A percentile compares a stretch with the other conserved stretches of the same genome.
phyloP scores from a whole-genome alignment of 2,329 filamentous ascomycete genomes.

The Dryadomyces quercivorus region DNA sequence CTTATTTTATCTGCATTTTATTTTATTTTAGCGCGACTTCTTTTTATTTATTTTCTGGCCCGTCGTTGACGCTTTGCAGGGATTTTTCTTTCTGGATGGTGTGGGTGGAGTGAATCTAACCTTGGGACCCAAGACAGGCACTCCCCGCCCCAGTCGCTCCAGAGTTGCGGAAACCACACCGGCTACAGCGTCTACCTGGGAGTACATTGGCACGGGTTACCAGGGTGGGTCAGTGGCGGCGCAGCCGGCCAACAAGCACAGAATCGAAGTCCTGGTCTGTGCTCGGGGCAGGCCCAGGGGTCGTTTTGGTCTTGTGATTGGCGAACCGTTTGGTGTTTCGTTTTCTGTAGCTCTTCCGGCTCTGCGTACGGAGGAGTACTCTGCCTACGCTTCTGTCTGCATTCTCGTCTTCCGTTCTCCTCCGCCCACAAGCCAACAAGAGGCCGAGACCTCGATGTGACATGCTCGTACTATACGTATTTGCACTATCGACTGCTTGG shows the following conservation, averaged over 20 bases:
- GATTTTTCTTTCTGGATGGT: constrained; percentile 6
- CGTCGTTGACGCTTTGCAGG: constrained; percentile 10
- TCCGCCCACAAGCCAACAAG: too few relatives aligned
- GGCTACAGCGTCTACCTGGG: constrained; percentile 5
- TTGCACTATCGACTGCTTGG: too few relatives aligned
- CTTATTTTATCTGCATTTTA: constrained; percentile 5
- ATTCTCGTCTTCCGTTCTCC: neutral
- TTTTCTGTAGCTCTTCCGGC: neutral
- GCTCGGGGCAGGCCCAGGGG: neutral
- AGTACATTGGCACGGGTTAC: neutral
- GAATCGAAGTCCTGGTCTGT: neutral
- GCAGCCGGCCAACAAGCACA: neutral
- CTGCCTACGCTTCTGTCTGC: too few relatives aligned
- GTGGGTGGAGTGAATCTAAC: constrained; percentile 10
- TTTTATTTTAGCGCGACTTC: constrained; percentile 6
- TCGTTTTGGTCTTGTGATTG: neutral
- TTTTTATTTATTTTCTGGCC: constrained; percentile 2
- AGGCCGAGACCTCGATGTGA: too few relatives aligned
- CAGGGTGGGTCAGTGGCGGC: neutral
- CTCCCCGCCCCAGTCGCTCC: constrained; percentile 9
- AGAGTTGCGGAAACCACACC: constrained; percentile 9
- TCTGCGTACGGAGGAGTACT: too few relatives aligned
- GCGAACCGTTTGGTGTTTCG: neutral
- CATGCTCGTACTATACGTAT: too few relatives aligned
- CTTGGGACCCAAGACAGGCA: constrained; percentile 11